These are phyloP conservation scores for Plenodomus tracheiphilus DNA, from an alignment of 2,329 filamentous ascomycete species.

Conservation along the genomic window DNA sequence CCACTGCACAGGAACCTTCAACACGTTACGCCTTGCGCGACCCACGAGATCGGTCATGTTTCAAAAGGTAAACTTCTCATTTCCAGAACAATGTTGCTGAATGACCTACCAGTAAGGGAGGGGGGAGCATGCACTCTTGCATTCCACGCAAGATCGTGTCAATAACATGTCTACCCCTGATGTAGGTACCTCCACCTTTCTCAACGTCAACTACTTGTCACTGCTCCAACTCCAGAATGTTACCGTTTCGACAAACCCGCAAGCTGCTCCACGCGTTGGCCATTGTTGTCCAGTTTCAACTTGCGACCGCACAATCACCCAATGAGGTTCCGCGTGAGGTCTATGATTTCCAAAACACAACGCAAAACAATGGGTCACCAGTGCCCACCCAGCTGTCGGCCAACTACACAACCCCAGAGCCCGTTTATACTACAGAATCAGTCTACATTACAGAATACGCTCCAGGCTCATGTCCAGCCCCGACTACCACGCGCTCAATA, in stretches of 20 bases:
- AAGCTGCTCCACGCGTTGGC: not conserved
- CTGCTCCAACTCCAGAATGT: not conserved
- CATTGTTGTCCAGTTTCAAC: conserved; percentile 8
- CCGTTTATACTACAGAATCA: not conserved
- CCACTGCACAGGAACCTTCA: not conserved
- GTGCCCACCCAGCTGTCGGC: conserved; percentile 5
- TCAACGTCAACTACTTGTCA: not conserved
- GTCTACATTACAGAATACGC: not conserved
- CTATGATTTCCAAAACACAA: conserved; percentile 8
- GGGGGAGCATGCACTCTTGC: not conserved
- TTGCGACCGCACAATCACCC: conserved; percentile 7
- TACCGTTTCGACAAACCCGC: not conserved
- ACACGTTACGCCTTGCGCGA: not conserved
- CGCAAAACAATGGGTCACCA: conserved; percentile 4
- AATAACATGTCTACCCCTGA: conserved; percentile 1
- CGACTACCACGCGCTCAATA: conserved; percentile 20
- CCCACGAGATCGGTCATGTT: not conserved
- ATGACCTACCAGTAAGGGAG: conserved; percentile 4
- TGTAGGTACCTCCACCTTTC: not conserved
- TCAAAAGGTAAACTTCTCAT: not conserved
- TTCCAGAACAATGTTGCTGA: not conserved
- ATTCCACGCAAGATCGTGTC: conserved; percentile 10
- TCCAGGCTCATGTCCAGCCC: conserved; percentile 7
- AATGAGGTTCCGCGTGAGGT: conserved; percentile 19
- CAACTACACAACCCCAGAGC: conserved; percentile 20